Evolutionary conservation across 2,329 filamentous ascomycete species (phyloP).

Genomic region (Pezizomycotina sp.): DNA sequence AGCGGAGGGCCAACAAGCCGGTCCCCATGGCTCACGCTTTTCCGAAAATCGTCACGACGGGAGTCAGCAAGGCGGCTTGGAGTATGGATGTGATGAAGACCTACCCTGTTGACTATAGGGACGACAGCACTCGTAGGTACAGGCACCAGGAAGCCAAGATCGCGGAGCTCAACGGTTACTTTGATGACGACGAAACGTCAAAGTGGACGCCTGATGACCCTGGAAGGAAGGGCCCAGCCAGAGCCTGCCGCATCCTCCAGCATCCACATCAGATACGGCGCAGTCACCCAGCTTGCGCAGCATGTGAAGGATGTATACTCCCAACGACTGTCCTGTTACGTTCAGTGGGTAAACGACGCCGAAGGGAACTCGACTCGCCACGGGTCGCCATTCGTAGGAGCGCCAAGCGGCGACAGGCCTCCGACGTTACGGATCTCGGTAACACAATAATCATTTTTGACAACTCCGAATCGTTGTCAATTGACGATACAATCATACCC

Average conservation of each 20-base stretch:
- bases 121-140: slow-evolving; percentile 13
- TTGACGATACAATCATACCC: slow-evolving; percentile 36
- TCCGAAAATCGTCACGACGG: slow-evolving; percentile 36
- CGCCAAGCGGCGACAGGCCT: slow-evolving; percentile 29
- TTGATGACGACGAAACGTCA: slow-evolving; percentile 10
- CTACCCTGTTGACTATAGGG: slow-evolving; percentile 26
- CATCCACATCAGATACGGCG: slow-evolving; percentile 19
- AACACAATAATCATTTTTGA: slow-evolving; percentile 40
- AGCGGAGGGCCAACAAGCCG: slow-evolving; percentile 35
- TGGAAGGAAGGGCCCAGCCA: slow-evolving; percentile 19
- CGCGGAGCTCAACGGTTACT: slow-evolving; percentile 36
- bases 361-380: slow-evolving; percentile 28
- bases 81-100: slow-evolving; percentile 38
- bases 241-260: slow-evolving; percentile 2
- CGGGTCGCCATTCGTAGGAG: too few relatives aligned
- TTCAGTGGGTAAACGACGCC: slow-evolving; percentile 34
- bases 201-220: slow-evolving; percentile 30
- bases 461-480: slow-evolving; percentile 33
- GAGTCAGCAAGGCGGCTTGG: slow-evolving; percentile 36
- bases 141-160: slow-evolving; percentile 30
- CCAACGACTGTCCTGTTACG: slow-evolving; percentile 36
- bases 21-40: slow-evolving; percentile 38
- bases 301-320: slow-evolving; percentile 37
- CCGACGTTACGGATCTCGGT: slow-evolving; percentile 34
- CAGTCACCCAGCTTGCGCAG: slow-evolving; percentile 28